phyloP scores from a whole-genome alignment of 2,329 filamentous ascomycete genomes.

The Cladosporium sp. region DNA sequence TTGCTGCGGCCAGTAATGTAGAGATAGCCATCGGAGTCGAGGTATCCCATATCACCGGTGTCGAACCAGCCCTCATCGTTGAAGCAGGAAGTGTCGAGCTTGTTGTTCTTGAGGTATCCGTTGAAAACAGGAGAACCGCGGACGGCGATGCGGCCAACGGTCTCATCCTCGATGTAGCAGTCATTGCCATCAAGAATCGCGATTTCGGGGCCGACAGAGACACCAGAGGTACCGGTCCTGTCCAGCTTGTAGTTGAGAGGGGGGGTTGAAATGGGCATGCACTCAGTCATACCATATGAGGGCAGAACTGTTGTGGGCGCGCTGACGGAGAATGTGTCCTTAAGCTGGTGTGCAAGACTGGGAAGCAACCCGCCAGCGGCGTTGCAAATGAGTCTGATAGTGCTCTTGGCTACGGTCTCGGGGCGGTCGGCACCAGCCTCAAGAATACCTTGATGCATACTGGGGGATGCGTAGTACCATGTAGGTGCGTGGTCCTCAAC shows the following conservation, averaged over 20 bases:
- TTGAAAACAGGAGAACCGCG: constrained; percentile 49
- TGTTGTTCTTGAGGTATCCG: constrained; percentile 46
- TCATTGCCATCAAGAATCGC: constrained; percentile 45
- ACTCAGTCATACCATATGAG: constrained; percentile 58
- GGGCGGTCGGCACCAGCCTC: constrained; percentile 40
- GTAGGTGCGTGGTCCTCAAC: constrained; percentile 46
- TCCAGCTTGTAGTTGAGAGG: constrained; percentile 50
- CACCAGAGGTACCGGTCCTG: constrained; percentile 50
- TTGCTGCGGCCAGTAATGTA: constrained; percentile 54
- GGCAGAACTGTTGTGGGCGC: constrained; percentile 41
- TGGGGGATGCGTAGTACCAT: constrained; percentile 56
- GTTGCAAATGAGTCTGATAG: constrained; percentile 52
- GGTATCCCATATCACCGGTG: constrained; percentile 51
- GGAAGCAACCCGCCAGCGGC: constrained; percentile 52
- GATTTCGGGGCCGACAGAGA: constrained; percentile 49
- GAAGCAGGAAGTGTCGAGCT: constrained; percentile 44
- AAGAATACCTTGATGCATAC: constrained; percentile 53
- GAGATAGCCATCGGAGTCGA: constrained; percentile 49
- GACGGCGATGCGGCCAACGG: constrained; percentile 41
- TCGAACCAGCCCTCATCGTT: constrained; percentile 50
- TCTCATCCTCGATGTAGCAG: constrained; percentile 26
- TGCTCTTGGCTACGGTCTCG: constrained; percentile 39
- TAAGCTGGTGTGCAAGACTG: constrained; percentile 45
- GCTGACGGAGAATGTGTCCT: constrained; percentile 42
- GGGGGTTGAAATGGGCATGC: constrained; percentile 55